These are phyloP conservation scores for Pseudoneurospora amorphoporcata DNA, from an alignment of 495 filamentous ascomycete genomes.

Conservation along the genomic window DNA sequence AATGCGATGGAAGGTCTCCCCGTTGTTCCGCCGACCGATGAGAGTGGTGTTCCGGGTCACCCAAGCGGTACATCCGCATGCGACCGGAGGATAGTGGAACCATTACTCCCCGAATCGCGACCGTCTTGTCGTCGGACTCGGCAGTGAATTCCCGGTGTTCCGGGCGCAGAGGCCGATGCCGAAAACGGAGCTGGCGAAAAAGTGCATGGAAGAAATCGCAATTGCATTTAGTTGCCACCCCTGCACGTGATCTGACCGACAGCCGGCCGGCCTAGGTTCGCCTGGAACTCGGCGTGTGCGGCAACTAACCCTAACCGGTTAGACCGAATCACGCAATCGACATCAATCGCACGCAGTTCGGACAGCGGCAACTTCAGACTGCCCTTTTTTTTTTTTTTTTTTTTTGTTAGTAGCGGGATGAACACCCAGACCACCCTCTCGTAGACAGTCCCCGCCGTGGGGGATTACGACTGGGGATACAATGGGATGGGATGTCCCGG, in stretches of 20 bases:
- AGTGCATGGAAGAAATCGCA: not conserved
- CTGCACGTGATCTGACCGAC: not conserved
- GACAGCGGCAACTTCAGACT: slow-evolving; percentile 2
- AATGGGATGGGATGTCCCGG: not conserved
- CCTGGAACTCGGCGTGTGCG: not conserved
- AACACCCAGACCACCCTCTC: not conserved
- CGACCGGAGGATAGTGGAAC: not conserved
- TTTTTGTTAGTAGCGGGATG: not conserved
- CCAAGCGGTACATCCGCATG: not conserved
- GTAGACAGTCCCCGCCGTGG: not conserved
- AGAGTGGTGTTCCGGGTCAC: not conserved
- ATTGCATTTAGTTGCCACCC: not conserved
- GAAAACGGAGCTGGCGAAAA: not conserved
- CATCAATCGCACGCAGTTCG: slow-evolving; percentile 12
- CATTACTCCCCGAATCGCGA: not conserved
- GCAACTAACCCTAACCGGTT: slow-evolving; percentile 4
- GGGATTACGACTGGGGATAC: not conserved
- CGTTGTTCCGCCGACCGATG: not conserved
- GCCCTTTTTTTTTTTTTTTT: not conserved
- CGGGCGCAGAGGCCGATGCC: not conserved
- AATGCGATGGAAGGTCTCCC: not conserved
- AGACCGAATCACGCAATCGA: slow-evolving; percentile 21
- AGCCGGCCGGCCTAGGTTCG: not conserved
- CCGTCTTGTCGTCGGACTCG: not conserved
- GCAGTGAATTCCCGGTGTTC: not conserved